Evolutionary conservation across 1,284 basidiomycete genomes (phyloP).

Genomic region (Cryptococcus jaspeensis): DNA sequence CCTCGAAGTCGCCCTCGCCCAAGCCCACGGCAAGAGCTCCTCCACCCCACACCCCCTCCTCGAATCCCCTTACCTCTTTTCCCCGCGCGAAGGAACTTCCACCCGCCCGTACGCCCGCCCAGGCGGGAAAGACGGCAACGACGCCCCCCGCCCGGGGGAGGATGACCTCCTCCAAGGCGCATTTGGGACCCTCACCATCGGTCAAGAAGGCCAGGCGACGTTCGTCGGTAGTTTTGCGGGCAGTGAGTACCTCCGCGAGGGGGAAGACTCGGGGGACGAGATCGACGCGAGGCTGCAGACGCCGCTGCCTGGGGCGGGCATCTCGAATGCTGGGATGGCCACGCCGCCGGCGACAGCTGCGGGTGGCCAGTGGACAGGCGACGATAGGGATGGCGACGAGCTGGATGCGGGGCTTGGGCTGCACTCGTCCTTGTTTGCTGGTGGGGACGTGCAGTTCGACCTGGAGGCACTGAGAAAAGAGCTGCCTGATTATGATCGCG

Average conservation of each 20-base stretch:
- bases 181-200: constrained; percentile 47
- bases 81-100: constrained; percentile 23
- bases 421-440: constrained; percentile 14
- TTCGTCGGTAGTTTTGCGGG: constrained; percentile 47
- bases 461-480: constrained; percentile 28
- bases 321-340: background rate
- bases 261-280: constrained; percentile 11
- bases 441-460: constrained; percentile 13
- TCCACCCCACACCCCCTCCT: constrained; percentile 39
- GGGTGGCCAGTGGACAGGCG: constrained; percentile 1
- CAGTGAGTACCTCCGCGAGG: constrained; percentile 41
- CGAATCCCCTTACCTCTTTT: constrained; percentile 33
- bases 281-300: background rate
- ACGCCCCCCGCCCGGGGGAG: constrained; percentile 6
- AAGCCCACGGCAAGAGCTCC: constrained; percentile 29
- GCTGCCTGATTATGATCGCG: constrained; percentile 44
- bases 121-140: constrained; percentile 4
- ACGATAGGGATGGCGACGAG: background rate
- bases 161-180: constrained; percentile 36
- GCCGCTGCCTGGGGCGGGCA: background rate
- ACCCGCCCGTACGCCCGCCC: constrained; percentile 3
- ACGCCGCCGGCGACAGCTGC: constrained; percentile 21
- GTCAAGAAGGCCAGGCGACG: constrained; percentile 38
- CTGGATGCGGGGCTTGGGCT: constrained; percentile 16
- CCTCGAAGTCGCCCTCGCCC: constrained; percentile 44